Conservation (phyloP, 139 green algal genomes). For the Mesotaenium endlicherianum region DNA sequence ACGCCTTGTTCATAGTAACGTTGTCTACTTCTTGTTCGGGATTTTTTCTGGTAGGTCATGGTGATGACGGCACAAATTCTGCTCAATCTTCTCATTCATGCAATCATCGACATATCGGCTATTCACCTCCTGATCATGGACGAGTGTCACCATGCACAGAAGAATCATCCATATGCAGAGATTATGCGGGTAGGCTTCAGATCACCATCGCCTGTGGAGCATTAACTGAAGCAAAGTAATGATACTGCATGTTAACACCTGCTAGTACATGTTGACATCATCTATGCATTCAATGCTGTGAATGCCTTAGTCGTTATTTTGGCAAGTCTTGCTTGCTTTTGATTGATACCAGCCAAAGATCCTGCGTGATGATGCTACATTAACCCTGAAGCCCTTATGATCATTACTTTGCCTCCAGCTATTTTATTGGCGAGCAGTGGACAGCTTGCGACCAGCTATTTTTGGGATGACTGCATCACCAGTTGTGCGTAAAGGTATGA, state of each 20-base stretch:
- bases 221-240: too few species aligned
- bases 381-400: neutral
- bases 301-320: too few species aligned
- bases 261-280: too few species aligned
- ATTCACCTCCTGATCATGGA: conserved; percentile 65
- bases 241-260: too few species aligned
- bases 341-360: neutral
- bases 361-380: neutral
- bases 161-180: conserved; percentile 61
- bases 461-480: conserved; percentile 49
- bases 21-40: too few species aligned
- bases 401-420: neutral
- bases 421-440: neutral
- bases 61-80: conserved; percentile 69
- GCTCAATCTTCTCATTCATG: conserved; percentile 64
- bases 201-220: neutral
- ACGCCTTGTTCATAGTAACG: too few species aligned
- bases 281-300: too few species aligned
- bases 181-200: conserved; percentile 60
- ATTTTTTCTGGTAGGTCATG: too few species aligned
- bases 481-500: conserved; percentile 18
- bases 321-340: too few species aligned
- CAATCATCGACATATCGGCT: conserved; percentile 53
- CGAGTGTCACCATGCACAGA: conserved; percentile 62
- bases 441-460: conserved; percentile 2